These are phyloP conservation scores for Lactarius vividus DNA, from an alignment of 768 basidiomycete genomes.

Conservation along the genomic window DNA sequence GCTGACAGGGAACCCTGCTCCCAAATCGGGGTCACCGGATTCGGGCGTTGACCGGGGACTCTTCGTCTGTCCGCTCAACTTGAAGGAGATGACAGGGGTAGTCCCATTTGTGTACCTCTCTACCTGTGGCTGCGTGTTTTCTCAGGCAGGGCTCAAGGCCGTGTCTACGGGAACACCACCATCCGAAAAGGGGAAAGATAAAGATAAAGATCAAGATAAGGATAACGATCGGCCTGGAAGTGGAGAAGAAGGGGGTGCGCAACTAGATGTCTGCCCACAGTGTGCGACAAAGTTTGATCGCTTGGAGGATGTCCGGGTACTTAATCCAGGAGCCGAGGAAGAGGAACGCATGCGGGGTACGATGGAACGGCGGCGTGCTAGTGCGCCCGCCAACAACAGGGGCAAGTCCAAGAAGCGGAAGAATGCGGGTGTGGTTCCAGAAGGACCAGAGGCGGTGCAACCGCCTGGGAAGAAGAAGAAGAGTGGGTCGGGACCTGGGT, in stretches of 20 bases:
- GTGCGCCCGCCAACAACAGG: conserved; percentile 51
- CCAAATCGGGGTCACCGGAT: conserved; percentile 39
- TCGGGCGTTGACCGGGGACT: conserved; percentile 51
- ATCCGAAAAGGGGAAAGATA: conserved; percentile 31
- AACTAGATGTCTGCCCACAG: conserved; percentile 69
- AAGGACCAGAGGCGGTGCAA: conserved; percentile 37
- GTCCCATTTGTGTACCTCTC: conserved; percentile 86
- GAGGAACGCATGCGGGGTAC: conserved; percentile 52
- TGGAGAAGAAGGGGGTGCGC: conserved; percentile 27
- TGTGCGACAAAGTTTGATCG: conserved; percentile 69
- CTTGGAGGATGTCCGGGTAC: conserved; percentile 49
- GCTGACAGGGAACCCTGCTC: conserved; percentile 69
- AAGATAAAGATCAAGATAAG: conserved; percentile 36
- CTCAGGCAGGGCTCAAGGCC: conserved; percentile 76
- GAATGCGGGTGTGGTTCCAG: conserved; percentile 34
- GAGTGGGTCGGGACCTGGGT: neutral
- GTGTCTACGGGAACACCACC: conserved; percentile 44
- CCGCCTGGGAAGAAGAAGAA: conserved; percentile 28
- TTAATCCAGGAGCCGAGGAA: conserved; percentile 74
- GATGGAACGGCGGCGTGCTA: conserved; percentile 58
- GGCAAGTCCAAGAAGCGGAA: conserved; percentile 66
- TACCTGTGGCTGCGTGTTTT: conserved; percentile 89
- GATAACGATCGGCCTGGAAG: conserved; percentile 24
- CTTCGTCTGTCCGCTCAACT: conserved; percentile 88
- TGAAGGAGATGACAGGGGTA: conserved; percentile 92